These are phyloP conservation scores for Aegilops tauschii DNA, from an alignment of 176 grass and related monocot genomes.

Conservation along the genomic window DNA sequence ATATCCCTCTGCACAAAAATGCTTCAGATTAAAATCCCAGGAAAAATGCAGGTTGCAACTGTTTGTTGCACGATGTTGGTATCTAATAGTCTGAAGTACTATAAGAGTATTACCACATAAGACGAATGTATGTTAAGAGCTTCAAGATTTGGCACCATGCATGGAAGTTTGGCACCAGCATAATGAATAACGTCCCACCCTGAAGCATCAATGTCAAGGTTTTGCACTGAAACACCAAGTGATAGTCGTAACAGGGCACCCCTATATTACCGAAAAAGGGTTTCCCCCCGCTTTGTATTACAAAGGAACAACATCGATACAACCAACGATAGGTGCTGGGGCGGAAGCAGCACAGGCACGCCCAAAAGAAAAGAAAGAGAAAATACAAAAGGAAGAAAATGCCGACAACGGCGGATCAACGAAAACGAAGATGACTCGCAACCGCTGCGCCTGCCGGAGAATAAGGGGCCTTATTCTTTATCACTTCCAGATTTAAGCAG, in stretches of 20 bases:
- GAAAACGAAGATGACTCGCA: too few species aligned
- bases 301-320: too few species aligned
- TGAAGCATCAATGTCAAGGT: neutral
- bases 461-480: neutral
- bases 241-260: neutral
- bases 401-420: too few species aligned
- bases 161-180: neutral
- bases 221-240: neutral
- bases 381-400: too few species aligned
- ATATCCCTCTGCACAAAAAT: neutral
- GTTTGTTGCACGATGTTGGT: neutral
- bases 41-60: neutral
- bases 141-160: conserved; percentile 6
- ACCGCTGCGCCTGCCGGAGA: too few species aligned
- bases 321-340: too few species aligned
- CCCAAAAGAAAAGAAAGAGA: too few species aligned
- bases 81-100: neutral
- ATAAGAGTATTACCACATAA: neutral
- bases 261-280: neutral
- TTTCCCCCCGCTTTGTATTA: too few species aligned
- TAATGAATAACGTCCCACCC: neutral
- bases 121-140: neutral
- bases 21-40: conserved; percentile 1
- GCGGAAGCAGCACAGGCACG: too few species aligned
- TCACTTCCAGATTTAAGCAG: neutral